Evolutionary conservation across 1,139 yeast genomes (phyloP), one percentile per base, ranked within the genome.

Genomic region (Groenewaldozyma auringiensis): DNA sequence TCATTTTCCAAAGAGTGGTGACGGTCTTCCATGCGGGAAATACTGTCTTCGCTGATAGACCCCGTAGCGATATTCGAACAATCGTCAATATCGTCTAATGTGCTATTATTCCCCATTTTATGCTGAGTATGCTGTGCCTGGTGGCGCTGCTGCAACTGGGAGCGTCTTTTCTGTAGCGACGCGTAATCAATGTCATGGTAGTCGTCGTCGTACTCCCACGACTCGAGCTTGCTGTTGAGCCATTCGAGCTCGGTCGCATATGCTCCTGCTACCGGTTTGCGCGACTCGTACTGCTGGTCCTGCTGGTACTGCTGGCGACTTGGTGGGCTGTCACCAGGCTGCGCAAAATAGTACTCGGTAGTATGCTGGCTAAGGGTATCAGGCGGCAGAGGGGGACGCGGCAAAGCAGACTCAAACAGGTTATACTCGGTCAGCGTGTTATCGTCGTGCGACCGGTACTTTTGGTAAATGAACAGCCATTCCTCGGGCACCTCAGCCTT

Each of bases 61-160:
- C 38, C 38, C 9, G 38, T 35, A 17, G 38, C 38, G 6, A 35
- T 4, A 20, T 35, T 35, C 4, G 38, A 35, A 20, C 38, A 35
- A 16, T 35, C 25, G 20, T 35, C 38, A 4, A 14, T 20, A 20
- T 35, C 38, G 9, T 25, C 29, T 8, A 25, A 11, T 25, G 29
- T 25, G 9, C 6, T 25, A 25, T 25, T 25, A 25, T 25, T 11
- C 6, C 11, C 29, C 6, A 8, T 11, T 8, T 25, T 11, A 25
- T 25, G 6, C 6, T 11, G 6, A n/a, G n/a, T n/a, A n/a, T n/a
- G n/a, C n/a, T n/a, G n/a, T n/a, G n/a, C n/a, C n/a, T n/a, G n/a
- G n/a, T n/a, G n/a, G n/a, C n/a, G n/a, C n/a, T n/a, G n/a, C n/a
- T n/a, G n/a, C n/a, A n/a, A n/a, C n/a, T n/a, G n/a, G n/a, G n/a